Conservation (phyloP, 2,329 filamentous ascomycete species). For the Biscogniauxia sp. region DNA sequence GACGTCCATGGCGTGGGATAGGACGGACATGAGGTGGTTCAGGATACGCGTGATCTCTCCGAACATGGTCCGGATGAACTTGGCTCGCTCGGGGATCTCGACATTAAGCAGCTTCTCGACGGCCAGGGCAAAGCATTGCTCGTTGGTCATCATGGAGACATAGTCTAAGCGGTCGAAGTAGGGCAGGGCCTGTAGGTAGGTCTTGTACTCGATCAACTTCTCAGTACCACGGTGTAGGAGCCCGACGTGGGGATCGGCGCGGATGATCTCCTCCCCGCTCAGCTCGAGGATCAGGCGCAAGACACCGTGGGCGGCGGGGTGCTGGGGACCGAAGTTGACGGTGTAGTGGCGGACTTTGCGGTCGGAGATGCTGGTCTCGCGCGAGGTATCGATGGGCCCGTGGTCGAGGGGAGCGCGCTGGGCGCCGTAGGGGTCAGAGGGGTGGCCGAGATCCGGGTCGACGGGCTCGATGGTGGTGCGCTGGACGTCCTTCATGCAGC, state of each 20-base stretch:
- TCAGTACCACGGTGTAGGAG: conserved; percentile 95
- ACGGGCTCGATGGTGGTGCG: conserved; percentile 64
- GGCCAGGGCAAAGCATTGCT: conserved; percentile 93
- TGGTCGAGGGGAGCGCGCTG: conserved; percentile 41
- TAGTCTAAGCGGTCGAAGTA: conserved; percentile 99
- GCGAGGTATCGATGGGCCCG: conserved; percentile 43
- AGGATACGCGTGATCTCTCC: conserved; percentile 90
- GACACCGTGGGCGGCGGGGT: conserved; percentile 97
- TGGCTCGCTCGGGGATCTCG: conserved; percentile 91
- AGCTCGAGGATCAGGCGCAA: conserved; percentile 95
- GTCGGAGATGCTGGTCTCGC: conserved; percentile 49
- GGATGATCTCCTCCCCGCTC: conserved; percentile 95
- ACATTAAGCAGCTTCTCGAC: conserved; percentile 98
- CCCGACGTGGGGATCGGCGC: conserved; percentile 94
- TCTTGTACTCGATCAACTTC: conserved; percentile 99
- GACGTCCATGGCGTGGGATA: conserved; percentile 98
- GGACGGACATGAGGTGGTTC: conserved; percentile 97
- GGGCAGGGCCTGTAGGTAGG: conserved; percentile 93
- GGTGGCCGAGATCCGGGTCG: conserved; percentile 60
- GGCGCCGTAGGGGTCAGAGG: conserved; percentile 49
- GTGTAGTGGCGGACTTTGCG: conserved; percentile 98
- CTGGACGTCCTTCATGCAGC: conserved; percentile 61
- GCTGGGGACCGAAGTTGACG: conserved; percentile 98
- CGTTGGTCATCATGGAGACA: conserved; percentile 99
- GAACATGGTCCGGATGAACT: conserved; percentile 95